Evolutionary conservation across 148 eudicot genomes (phyloP).

Genomic region (Amaranthus palmeri): DNA sequence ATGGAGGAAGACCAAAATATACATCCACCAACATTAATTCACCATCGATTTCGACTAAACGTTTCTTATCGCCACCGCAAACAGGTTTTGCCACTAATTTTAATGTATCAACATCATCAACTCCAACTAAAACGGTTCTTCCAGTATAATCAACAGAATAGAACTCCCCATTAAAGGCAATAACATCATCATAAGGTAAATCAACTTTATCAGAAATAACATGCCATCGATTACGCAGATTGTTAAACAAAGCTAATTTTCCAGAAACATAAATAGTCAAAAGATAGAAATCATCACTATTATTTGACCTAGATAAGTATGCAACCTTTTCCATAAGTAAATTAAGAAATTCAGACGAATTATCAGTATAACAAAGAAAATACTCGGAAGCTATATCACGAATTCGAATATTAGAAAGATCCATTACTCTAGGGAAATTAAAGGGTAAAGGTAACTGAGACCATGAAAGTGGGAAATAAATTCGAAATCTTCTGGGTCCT

Average conservation of each 20-base stretch:
- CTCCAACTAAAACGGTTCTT: conserved; percentile 39
- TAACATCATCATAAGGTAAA: conserved; percentile 65
- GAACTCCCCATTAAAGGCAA: conserved; percentile 42
- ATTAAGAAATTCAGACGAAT: conserved; percentile 41
- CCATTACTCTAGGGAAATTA: conserved; percentile 36
- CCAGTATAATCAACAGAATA: conserved; percentile 70
- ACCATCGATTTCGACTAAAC: conserved; percentile 46
- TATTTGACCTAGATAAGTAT: conserved; percentile 9
- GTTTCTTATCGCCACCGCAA: conserved; percentile 75
- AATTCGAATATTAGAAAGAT: conserved; percentile 35
- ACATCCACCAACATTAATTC: conserved; percentile 70
- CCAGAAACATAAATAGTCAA: conserved; percentile 73
- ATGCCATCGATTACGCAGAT: conserved; percentile 48
- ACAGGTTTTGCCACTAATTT: conserved; percentile 39
- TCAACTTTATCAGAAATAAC: conserved; percentile 37
- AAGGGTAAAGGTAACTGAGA: conserved; percentile 31
- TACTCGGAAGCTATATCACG: conserved; percentile 56
- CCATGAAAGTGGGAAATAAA: conserved; percentile 44
- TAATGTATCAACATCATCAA: conserved; percentile 18
- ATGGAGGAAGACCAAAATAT: conserved; percentile 43
- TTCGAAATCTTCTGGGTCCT: conserved; percentile 26
- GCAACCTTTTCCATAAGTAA: conserved; percentile 68
- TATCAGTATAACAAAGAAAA: conserved; percentile 43
- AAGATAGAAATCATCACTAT: conserved; percentile 34
- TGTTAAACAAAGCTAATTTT: conserved; percentile 51